Conservation (phyloP, 1,284 basidiomycete genomes). For the Leccinum subfulvum region DNA sequence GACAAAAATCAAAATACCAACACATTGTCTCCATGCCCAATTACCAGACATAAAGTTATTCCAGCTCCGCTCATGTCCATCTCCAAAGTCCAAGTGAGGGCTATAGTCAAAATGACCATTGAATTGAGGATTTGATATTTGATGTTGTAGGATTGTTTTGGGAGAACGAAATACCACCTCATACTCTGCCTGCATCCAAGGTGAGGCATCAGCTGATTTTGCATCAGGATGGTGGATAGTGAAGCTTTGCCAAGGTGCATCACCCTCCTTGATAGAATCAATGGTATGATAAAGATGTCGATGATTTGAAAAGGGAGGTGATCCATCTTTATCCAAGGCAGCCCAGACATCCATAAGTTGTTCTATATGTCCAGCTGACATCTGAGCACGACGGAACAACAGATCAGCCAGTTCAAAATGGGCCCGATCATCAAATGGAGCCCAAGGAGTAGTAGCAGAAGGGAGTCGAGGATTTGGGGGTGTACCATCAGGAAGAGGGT, state of each 20-base stretch:
- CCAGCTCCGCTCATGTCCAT: background rate
- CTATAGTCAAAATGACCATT: background rate
- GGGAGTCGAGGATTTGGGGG: too few relatives aligned
- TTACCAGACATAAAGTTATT: too few relatives aligned
- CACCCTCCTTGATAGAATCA: background rate
- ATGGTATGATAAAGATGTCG: background rate
- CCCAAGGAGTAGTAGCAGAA: background rate
- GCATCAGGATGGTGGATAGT: background rate
- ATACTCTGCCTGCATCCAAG: background rate
- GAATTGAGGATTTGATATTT: background rate
- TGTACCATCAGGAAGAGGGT: too few relatives aligned
- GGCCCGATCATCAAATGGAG: background rate
- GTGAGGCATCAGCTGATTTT: background rate
- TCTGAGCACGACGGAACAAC: background rate
- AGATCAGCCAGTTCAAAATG: background rate
- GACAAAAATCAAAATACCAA: too few relatives aligned
- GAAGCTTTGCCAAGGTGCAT: background rate
- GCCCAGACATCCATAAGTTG: background rate
- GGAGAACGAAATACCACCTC: background rate
- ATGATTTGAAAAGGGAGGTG: background rate
- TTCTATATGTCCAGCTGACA: background rate
- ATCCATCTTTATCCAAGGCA: background rate
- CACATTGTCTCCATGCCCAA: too few relatives aligned
- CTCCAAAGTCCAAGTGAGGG: background rate
- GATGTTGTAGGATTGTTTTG: background rate